Percentiles rank a stretch among this genome's conserved stretches.
These are phyloP conservation scores for Melaleuca quinquenervia DNA, from an alignment of 345 rosid species.

Conservation along the genomic window DNA sequence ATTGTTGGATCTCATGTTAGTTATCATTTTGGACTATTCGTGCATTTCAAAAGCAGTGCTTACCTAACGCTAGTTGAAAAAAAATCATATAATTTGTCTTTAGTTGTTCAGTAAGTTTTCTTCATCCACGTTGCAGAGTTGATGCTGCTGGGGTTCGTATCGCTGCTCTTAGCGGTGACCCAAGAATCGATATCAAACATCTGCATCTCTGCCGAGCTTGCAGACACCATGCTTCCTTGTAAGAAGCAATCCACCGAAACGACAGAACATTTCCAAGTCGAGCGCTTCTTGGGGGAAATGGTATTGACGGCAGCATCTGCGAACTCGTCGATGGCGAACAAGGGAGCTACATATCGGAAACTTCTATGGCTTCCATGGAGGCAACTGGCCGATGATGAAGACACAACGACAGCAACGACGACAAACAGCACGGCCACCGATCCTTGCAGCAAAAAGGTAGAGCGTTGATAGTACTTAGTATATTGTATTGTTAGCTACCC, in stretches of 20 bases:
- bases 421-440: neutral
- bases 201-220: conserved; percentile 35
- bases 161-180: conserved; percentile 42
- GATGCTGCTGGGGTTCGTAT: conserved; percentile 60
- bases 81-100: neutral
- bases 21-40: neutral
- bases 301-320: neutral
- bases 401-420: neutral
- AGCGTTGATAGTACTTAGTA: neutral
- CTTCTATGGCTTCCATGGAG: neutral
- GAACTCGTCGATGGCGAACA: neutral
- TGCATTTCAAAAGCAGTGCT: neutral
- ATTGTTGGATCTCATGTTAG: neutral
- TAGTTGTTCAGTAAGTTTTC: neutral
- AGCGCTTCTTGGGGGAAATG: neutral
- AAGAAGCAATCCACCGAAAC: conserved; percentile 1
- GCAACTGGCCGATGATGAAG: neutral
- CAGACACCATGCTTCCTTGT: conserved; percentile 55
- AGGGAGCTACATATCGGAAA: neutral
- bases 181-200: conserved; percentile 36
- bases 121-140: conserved; percentile 28
- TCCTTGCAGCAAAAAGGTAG: neutral
- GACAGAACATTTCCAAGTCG: neutral
- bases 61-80: neutral
- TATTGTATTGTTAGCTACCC: neutral